Evolutionary conservation across 2,329 filamentous ascomycete species (phyloP), one percentile per base, ranked within the genome.

Genomic region (Diaporthe amygdali): DNA sequence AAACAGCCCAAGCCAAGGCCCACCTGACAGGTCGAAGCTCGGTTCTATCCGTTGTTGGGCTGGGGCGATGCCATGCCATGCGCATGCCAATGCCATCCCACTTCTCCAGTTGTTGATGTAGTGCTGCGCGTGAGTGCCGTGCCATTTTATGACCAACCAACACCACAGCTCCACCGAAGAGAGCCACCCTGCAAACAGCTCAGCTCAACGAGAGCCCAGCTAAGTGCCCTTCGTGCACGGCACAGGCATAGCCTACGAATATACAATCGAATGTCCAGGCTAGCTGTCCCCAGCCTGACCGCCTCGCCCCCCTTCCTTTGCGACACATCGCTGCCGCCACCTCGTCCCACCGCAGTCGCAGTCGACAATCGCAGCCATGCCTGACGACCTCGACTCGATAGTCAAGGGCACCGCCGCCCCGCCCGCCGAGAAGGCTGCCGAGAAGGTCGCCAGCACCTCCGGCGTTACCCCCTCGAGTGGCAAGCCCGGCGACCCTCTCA

Each of bases 321-420:
- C 66, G 52, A 68, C 66, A 32, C 66, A 39, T 56, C 66, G 66
- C 51, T 32, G n/a, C 52, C 41, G 52, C 12, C 41, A 25, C 27
- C 49, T 30, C n/a, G 51, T 47, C 39, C 39, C 51, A 56, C 51
- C 67, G 25, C 73, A 25, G 30, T 30, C 44, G 22, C 30, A 64
- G 6, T 64, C 44, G 59, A 27, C 8, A 25, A 12, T 37, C 30
- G 44, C 68, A 61, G 79, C 75, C 73, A 92, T 93, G 90, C 85
- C 89, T 76, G 88, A 91, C 79, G 85, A 89, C 73, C 87, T 97
- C 79, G 95, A 98, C 84, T 94, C 95, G 78, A 89, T 97, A 78
- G 94, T 98, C 84, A 98, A 98, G 84, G 96, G 95, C 78, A 72
- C 72, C 54, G 92, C 94, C 63, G 93, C 94, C 71, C 85, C 90